Conservation (phyloP, 495 filamentous ascomycete species). For the Umbilicaria muhlenbergii region DNA sequence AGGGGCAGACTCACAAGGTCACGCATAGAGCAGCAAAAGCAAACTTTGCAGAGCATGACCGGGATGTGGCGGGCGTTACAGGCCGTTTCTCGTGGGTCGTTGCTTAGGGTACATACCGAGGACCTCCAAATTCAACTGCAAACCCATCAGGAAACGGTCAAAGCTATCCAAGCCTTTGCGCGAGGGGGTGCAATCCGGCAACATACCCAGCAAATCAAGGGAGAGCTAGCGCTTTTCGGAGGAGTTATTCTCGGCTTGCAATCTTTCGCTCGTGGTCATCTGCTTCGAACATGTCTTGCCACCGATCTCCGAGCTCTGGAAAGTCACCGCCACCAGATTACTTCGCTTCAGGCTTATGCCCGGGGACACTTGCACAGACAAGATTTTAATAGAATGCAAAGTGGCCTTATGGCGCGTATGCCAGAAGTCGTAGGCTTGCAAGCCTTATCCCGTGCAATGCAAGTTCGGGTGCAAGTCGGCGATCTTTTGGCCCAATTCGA, state of each 20-base stretch:
- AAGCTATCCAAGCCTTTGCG: conserved; percentile 28
- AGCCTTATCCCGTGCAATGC: conserved; percentile 58
- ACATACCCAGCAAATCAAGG: conserved; percentile 19
- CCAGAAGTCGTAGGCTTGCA: conserved; percentile 52
- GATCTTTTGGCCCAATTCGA: conserved; percentile 59
- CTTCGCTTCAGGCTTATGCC: conserved; percentile 50
- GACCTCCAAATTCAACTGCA: conserved; percentile 20
- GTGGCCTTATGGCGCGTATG: conserved; percentile 39
- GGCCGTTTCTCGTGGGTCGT: conserved; percentile 28
- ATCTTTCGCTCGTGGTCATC: conserved; percentile 26
- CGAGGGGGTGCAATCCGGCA: conserved; percentile 26
- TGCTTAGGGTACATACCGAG: conserved; percentile 26
- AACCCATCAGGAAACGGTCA: conserved; percentile 22
- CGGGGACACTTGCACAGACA: conserved; percentile 47
- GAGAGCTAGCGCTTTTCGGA: conserved; percentile 21
- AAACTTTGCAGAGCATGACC: conserved; percentile 22
- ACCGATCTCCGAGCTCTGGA: conserved; percentile 41
- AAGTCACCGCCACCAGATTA: conserved; percentile 39
- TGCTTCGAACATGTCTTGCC: conserved; percentile 26
- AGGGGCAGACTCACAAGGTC: conserved; percentile 6
- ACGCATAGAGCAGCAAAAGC: conserved; percentile 6
- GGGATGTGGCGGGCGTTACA: conserved; percentile 33
- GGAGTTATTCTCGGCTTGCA: conserved; percentile 28
- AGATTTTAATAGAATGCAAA: conserved; percentile 31
- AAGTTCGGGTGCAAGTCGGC: conserved; percentile 56